Percentiles rank a stretch among this genome's conserved stretches.
phyloP scores from a whole-genome alignment of 495 filamentous ascomycete species.

The Eremomyces bilateralis region DNA sequence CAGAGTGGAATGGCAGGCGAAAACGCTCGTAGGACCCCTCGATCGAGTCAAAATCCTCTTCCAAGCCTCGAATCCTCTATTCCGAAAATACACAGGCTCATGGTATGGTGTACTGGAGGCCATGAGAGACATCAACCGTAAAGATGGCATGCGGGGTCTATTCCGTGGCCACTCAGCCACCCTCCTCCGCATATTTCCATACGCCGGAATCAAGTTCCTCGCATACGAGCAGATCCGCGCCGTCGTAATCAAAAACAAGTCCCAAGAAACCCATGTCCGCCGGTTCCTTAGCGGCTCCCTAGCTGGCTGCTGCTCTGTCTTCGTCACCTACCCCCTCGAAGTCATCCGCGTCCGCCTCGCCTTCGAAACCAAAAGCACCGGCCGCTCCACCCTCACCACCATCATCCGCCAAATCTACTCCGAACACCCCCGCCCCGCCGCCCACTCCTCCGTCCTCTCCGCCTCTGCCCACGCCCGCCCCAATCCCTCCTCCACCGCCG shows the following conservation, averaged over 20 bases:
- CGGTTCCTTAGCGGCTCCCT: slow-evolving; percentile 57
- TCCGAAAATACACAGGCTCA: slow-evolving; percentile 70
- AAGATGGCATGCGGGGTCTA: slow-evolving; percentile 53
- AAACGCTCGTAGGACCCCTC: slow-evolving; percentile 85
- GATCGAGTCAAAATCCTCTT: slow-evolving; percentile 98
- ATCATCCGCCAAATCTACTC: slow-evolving; percentile 71
- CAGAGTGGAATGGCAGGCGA: slow-evolving; percentile 38
- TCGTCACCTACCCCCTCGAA: slow-evolving; percentile 88
- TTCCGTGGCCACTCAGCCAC: slow-evolving; percentile 91
- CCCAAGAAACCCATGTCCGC: slow-evolving; percentile 61
- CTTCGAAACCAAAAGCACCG: slow-evolving; percentile 62
- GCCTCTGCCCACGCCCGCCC: slow-evolving; percentile 6
- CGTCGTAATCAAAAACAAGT: slow-evolving; percentile 40
- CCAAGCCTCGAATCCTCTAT: slow-evolving; percentile 85
- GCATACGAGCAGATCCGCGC: slow-evolving; percentile 89
- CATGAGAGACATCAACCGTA: slow-evolving; percentile 58
- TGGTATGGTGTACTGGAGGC: slow-evolving; percentile 63
- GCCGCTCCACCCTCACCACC: slow-evolving; percentile 38
- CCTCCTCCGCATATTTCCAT: slow-evolving; percentile 84
- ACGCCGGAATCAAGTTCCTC: slow-evolving; percentile 92
- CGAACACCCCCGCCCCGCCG: slow-evolving; percentile 29
- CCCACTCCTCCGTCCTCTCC: slow-evolving; percentile 12
- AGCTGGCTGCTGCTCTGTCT: slow-evolving; percentile 75
- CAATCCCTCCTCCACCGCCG: slow-evolving; percentile 2
- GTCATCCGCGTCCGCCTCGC: slow-evolving; percentile 80